phyloP scores from a whole-genome alignment of 495 filamentous ascomycete species.

The Penicillium cataractarum region DNA sequence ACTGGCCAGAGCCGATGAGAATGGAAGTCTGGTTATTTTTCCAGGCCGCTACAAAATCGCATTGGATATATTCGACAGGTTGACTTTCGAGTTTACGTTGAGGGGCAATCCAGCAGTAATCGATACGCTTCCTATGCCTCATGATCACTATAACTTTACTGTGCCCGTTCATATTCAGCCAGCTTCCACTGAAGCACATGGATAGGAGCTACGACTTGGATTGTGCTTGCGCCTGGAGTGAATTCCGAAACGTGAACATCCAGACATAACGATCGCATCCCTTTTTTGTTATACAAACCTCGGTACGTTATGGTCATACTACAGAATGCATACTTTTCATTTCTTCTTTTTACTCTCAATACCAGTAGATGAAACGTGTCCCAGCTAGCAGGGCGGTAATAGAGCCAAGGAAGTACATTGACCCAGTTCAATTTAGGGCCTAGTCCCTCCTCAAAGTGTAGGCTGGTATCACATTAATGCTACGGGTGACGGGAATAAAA shows the following conservation, averaged over 20 bases:
- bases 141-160: conserved; percentile 16
- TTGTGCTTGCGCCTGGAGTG: not conserved
- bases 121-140: conserved; percentile 15
- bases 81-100: conserved; percentile 4
- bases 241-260: not conserved
- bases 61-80: conserved; percentile 40
- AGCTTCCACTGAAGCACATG: not conserved
- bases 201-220: not conserved
- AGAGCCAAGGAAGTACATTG: not conserved
- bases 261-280: not conserved
- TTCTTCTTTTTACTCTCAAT: not conserved
- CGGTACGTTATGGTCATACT: not conserved
- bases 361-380: not conserved
- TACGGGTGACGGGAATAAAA: too few species aligned
- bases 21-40: conserved; percentile 59
- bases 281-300: not conserved
- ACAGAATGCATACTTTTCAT: not conserved
- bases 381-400: not conserved
- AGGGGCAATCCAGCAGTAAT: not conserved
- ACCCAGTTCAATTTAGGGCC: not conserved
- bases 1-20: conserved; percentile 56
- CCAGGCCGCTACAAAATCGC: conserved; percentile 59
- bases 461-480: too few species aligned
- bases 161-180: conserved; percentile 18
- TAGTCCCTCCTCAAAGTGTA: not conserved